Conservation (phyloP, 345 rosid species). For the Populus tremula region DNA sequence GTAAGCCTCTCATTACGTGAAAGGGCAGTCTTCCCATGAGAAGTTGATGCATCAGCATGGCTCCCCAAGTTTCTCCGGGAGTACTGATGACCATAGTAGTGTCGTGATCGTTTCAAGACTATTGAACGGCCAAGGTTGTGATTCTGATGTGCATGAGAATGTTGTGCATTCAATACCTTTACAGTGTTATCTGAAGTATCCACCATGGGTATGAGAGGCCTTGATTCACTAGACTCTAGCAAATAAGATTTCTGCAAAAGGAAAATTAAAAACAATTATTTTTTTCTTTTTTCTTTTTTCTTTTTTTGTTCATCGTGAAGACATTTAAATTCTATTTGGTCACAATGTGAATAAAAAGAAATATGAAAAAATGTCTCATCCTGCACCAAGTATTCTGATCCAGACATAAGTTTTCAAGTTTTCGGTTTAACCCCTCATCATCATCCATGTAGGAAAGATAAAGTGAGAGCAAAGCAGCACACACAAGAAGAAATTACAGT, state of each 20-base stretch:
- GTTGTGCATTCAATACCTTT: slow-evolving; percentile 34
- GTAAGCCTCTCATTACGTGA: slow-evolving; percentile 35
- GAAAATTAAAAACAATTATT: neutral
- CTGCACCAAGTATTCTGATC: neutral
- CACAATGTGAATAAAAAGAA: neutral
- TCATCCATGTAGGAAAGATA: neutral
- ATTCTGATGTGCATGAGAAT: slow-evolving; percentile 36
- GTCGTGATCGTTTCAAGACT: slow-evolving; percentile 58
- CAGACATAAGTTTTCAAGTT: neutral
- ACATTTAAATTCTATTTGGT: neutral
- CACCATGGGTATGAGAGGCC: slow-evolving; percentile 33
- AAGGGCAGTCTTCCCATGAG: slow-evolving; percentile 41
- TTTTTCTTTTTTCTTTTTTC: neutral
- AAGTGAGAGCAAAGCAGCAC: neutral
- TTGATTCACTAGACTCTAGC: slow-evolving; percentile 30
- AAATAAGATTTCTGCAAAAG: slow-evolving; percentile 35
- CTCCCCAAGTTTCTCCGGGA: slow-evolving; percentile 43
- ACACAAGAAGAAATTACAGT: neutral
- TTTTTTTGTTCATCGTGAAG: neutral
- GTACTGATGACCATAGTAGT: slow-evolving; percentile 53
- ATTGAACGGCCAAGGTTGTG: slow-evolving; percentile 44
- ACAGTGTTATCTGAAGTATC: slow-evolving; percentile 29
- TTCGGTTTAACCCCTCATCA: neutral
- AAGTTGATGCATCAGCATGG: slow-evolving; percentile 42
- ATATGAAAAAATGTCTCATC: neutral